These are phyloP conservation scores for Cystobasidium sp. DNA, from an alignment of 1,284 basidiomycete genomes.

Conservation along the genomic window DNA sequence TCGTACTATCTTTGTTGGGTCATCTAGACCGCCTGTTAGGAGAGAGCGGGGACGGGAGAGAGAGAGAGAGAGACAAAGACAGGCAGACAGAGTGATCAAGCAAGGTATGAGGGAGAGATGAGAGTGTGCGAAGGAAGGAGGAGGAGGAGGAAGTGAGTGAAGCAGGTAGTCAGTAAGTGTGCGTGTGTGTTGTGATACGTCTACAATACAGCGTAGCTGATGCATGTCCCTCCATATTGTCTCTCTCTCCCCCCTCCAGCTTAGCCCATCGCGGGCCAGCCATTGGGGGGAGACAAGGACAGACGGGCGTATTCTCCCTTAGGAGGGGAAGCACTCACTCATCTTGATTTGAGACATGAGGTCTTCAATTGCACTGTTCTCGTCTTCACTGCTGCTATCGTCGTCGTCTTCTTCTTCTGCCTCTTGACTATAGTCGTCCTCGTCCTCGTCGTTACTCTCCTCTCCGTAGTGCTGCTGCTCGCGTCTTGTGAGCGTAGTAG, in stretches of 20 bases:
- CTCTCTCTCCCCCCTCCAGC: background rate
- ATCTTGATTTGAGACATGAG: conserved; percentile 44
- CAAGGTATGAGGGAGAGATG: no score
- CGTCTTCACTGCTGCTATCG: conserved; percentile 9
- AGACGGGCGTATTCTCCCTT: background rate
- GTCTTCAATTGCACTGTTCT: conserved; percentile 37
- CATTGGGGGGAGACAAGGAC: conserved; percentile 13
- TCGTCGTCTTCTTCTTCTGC: conserved; percentile 15
- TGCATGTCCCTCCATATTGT: no score
- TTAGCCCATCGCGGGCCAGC: conserved; percentile 6
- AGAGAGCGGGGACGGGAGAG: background rate
- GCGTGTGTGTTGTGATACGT: no score
- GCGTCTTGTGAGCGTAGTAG: no score
- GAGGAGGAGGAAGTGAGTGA: no score
- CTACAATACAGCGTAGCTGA: no score
- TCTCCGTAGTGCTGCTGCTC: background rate
- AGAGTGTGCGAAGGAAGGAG: no score
- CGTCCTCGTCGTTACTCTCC: background rate
- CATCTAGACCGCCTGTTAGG: conserved; percentile 63
- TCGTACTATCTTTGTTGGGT: conserved; percentile 91
- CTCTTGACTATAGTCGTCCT: conserved; percentile 11
- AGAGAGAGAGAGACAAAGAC: background rate
- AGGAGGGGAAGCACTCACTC: conserved; percentile 21
- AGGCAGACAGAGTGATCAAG: no score
- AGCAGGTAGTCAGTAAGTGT: no score